A percentile compares a stretch with the other conserved stretches of the same genome.
Conservation (phyloP, 495 filamentous ascomycete species). For the Penicillium silybi region DNA sequence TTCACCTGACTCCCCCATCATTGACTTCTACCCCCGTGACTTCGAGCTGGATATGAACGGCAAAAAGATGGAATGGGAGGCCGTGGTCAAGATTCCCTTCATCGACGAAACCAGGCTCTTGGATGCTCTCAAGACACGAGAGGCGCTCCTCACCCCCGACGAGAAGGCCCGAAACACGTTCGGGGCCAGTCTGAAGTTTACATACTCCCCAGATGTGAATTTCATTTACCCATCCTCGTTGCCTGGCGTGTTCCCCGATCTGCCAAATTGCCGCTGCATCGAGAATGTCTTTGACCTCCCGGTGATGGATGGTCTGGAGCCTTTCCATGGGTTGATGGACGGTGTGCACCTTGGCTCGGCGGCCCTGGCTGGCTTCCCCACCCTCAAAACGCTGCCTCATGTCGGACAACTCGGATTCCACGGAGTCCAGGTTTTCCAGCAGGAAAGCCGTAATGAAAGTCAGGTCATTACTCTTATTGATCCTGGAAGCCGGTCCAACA, state of each 20-base stretch:
- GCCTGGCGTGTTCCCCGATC: constrained; percentile 85
- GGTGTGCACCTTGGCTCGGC: constrained; percentile 76
- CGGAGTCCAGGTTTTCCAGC: constrained; percentile 93
- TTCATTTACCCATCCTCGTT: constrained; percentile 82
- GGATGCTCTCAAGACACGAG: constrained; percentile 77
- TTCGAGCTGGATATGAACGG: constrained; percentile 99
- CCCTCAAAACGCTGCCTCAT: constrained; percentile 76
- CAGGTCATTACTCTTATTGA: constrained; percentile 85
- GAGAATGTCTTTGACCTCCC: constrained; percentile 95
- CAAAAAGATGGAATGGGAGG: constrained; percentile 99
- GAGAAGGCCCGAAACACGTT: constrained; percentile 85
- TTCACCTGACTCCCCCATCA: constrained; percentile 83
- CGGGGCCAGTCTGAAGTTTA: constrained; percentile 89
- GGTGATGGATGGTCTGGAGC: constrained; percentile 83
- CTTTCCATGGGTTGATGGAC: constrained; percentile 80
- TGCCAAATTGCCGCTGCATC: constrained; percentile 82
- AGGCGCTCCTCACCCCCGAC: constrained; percentile 66
- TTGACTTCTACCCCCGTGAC: constrained; percentile 96
- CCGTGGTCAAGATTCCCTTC: constrained; percentile 98
- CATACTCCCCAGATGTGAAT: constrained; percentile 70
- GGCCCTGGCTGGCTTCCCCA: constrained; percentile 91
- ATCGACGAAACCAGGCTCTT: constrained; percentile 88
- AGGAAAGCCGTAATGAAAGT: constrained; percentile 93
- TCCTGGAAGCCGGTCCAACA: constrained; percentile 63
- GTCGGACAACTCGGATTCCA: constrained; percentile 79